Base-by-base conservation (phyloP, 2,329 filamentous ascomycete genomes). In the Acrocalymma vagum region DNA sequence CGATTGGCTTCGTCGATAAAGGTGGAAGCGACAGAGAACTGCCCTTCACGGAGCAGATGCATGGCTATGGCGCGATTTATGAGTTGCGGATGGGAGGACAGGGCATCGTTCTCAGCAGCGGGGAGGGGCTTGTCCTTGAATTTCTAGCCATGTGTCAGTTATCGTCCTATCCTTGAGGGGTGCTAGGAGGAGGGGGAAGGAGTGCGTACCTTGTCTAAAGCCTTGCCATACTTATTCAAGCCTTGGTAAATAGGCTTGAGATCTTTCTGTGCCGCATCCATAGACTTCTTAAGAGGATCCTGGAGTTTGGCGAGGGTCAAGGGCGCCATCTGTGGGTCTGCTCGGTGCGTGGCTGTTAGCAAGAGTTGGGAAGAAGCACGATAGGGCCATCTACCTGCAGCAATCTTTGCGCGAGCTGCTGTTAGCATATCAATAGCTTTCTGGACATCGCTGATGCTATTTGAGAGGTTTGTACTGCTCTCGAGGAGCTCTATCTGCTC, bases 51-150 rank as follows among this genome's bases (percentile, higher is more conserved):
- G 25, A 99, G 80, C 15, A 99, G 81, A 65, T 99, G 94, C 91
- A 97, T 96, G 8, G 89, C 89, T 57, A 99, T 95, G 6, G 94
- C 93, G 41, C 92, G 84, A 72, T 96, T 95, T 64, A 97, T 90
- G 9, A 96, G 78, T 11, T 80, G 77, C 4, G 87, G 81, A 53
- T 95, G 85, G 14, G 85, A 81, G 2, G 83, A 85, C 69, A 96
- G 84, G 22, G 85, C 87, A 70, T 95, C 90, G 59, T 90, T 85
- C 42, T 92, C 88, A 60, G 84, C 87, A 10, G 86, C 88, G 0
- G 93, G 83, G 10, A 88, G 76, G 10, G 85, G 83, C 47, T 81
- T 81, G 47, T 83, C 80, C 72, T 70, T 71, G 67, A 72, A 87
- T 60, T 87, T 81, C 79, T 85, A 15, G 28, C 18, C 15, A 9